Conservation (phyloP, 169 alveolate genomes). For the Babesia gibsoni region DNA sequence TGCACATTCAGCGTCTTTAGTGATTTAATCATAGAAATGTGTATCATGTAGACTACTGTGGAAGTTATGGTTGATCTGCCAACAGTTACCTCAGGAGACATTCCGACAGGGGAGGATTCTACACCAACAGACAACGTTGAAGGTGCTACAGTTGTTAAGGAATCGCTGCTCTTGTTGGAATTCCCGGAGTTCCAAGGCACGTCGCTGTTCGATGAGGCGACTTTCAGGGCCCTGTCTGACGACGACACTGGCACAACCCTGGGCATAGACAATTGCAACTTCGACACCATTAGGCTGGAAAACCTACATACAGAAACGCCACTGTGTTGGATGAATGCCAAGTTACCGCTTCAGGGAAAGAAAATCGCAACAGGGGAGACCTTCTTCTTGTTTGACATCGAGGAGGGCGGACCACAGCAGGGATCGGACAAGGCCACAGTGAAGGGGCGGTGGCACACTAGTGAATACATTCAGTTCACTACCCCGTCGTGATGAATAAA, state of each 20-base stretch:
- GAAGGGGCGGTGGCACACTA: constrained; percentile 27
- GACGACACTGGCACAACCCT: constrained; percentile 2
- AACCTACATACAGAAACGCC: constrained; percentile 31
- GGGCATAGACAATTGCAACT: constrained; percentile 31
- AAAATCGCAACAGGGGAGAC: constrained; percentile 37
- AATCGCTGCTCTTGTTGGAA: constrained; percentile 43
- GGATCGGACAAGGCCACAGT: neutral
- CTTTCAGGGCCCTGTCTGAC: constrained; percentile 16
- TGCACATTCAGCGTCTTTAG: too few species aligned
- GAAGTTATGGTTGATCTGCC: too few species aligned
- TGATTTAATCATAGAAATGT: too few species aligned
- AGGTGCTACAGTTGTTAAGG: constrained; percentile 36
- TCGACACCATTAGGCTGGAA: constrained; percentile 16
- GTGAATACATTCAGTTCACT: constrained; percentile 30
- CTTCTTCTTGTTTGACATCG: constrained; percentile 35
- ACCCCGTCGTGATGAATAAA: constrained; percentile 3
- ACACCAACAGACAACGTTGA: neutral
- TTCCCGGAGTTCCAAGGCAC: constrained; percentile 64
- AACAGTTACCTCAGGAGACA: too few species aligned
- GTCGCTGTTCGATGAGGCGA: constrained; percentile 40
- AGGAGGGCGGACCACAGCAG: neutral
- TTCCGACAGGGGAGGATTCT: too few species aligned
- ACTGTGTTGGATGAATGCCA: constrained; percentile 33
- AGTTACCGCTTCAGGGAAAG: constrained; percentile 42
- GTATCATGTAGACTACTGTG: too few species aligned